phyloP scores from a whole-genome alignment of 805 yeast genomes.

The Debaryomyces maramus region DNA sequence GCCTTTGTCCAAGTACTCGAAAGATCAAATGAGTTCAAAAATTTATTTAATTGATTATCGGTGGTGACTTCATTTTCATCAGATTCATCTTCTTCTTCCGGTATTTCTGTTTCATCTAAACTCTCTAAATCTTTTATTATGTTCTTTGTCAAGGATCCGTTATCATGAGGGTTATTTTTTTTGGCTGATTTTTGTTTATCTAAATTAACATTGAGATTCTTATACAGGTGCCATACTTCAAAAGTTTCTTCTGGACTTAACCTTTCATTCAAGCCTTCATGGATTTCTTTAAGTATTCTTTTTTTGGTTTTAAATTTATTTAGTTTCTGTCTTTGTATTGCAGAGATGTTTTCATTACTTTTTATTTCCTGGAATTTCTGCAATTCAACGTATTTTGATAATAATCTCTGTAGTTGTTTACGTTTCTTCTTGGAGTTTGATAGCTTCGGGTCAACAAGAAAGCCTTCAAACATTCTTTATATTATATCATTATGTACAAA shows the following conservation, averaged over 20 bases:
- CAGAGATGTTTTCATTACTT: constrained; percentile 3
- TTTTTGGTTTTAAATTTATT: constrained; percentile 11
- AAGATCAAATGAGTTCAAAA: constrained; percentile 19
- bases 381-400: constrained; percentile 20
- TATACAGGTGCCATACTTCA: constrained; percentile 32
- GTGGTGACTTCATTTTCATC: constrained; percentile 5
- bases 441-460: constrained; percentile 10
- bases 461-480: constrained; percentile 11
- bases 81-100: constrained; percentile 7
- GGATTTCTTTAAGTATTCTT: constrained; percentile 21
- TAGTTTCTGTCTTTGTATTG: constrained; percentile 8
- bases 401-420: constrained; percentile 9
- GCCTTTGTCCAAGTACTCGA: constrained; percentile 19
- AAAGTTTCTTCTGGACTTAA: constrained; percentile 33
- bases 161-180: constrained; percentile 9
- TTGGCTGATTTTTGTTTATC: constrained; percentile 1
- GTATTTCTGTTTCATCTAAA: constrained; percentile 2
- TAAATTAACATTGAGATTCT: constrained; percentile 15
- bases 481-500: constrained; percentile 1
- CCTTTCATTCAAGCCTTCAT: constrained; percentile 24
- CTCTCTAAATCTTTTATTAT: constrained; percentile 1
- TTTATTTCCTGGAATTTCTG: constrained; percentile 14
- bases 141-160: constrained; percentile 4
- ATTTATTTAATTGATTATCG: constrained; percentile 10
- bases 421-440: constrained; percentile 11